Conservation (phyloP, 1,139 yeast genomes). For the Arxiozyma slooffiae region DNA sequence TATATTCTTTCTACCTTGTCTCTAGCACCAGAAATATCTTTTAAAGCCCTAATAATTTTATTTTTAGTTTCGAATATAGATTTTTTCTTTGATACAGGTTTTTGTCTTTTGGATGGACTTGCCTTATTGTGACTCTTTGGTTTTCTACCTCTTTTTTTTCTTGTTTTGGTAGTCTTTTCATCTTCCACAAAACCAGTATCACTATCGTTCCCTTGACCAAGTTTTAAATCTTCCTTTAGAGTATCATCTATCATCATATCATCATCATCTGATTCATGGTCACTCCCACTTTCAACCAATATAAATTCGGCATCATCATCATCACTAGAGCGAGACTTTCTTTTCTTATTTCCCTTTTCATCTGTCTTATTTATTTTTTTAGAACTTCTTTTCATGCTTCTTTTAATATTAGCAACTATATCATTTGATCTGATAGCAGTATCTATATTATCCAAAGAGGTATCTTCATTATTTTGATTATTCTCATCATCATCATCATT, state of each 20-base stretch:
- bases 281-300: conserved; percentile 1
- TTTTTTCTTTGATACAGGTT: conserved; percentile 1
- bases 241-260: neutral
- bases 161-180: conserved; percentile 8
- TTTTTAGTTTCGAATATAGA: conserved; percentile 15
- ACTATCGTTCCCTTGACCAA: neutral
- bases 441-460: neutral
- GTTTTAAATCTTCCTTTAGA: neutral
- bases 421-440: neutral
- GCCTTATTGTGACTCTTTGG: neutral
- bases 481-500: neutral
- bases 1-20: conserved; percentile 33
- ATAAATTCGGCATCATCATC: conserved; percentile 5
- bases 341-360: neutral
- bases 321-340: neutral
- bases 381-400: neutral
- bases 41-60: conserved; percentile 23
- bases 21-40: conserved; percentile 31
- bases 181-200: conserved; percentile 1
- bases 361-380: neutral
- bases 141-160: conserved; percentile 6
- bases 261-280: conserved; percentile 3
- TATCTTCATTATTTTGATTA: neutral
- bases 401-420: neutral
- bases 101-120: conserved; percentile 4